Percentiles rank a stretch among this genome's conserved stretches.
Conservation (phyloP, 2,329 filamentous ascomycete species). For the Scedosporium dehoogii region DNA sequence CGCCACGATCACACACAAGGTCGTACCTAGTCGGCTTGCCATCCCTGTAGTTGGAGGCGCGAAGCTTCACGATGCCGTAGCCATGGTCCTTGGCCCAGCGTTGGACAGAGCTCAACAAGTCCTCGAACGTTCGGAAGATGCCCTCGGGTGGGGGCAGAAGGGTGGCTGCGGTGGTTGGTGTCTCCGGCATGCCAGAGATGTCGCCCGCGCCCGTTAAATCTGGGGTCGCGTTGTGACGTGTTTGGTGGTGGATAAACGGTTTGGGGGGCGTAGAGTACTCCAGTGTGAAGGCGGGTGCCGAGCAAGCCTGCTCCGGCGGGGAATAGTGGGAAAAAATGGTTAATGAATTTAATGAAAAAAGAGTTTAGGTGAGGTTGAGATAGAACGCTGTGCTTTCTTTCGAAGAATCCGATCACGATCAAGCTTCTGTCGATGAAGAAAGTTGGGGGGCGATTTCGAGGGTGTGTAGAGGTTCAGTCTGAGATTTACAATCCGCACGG, state of each 20-base stretch:
- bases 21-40: slow-evolving; percentile 54
- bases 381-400: not conserved
- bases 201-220: slow-evolving; percentile 4
- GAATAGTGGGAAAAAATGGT: not conserved
- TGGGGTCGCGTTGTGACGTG: slow-evolving; percentile 8
- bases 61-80: slow-evolving; percentile 52
- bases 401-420: not conserved
- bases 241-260: slow-evolving; percentile 6
- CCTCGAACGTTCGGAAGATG: slow-evolving; percentile 50
- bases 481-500: slow-evolving; percentile 17
- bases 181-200: slow-evolving; percentile 29
- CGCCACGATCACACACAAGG: slow-evolving; percentile 52
- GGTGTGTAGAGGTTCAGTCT: slow-evolving; percentile 10
- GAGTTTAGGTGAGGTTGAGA: not conserved
- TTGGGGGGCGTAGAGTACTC: slow-evolving; percentile 6
- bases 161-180: slow-evolving; percentile 28
- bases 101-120: slow-evolving; percentile 47
- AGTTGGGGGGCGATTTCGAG: slow-evolving; percentile 7
- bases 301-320: slow-evolving; percentile 8
- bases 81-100: slow-evolving; percentile 52
- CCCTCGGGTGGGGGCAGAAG: slow-evolving; percentile 48
- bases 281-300: not conserved
- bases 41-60: slow-evolving; percentile 54
- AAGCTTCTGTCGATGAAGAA: slow-evolving; percentile 8
- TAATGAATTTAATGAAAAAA: not conserved